phyloP scores from a whole-genome alignment of 2,329 filamentous ascomycete species.

The Ceratocystiopsis minuta region DNA sequence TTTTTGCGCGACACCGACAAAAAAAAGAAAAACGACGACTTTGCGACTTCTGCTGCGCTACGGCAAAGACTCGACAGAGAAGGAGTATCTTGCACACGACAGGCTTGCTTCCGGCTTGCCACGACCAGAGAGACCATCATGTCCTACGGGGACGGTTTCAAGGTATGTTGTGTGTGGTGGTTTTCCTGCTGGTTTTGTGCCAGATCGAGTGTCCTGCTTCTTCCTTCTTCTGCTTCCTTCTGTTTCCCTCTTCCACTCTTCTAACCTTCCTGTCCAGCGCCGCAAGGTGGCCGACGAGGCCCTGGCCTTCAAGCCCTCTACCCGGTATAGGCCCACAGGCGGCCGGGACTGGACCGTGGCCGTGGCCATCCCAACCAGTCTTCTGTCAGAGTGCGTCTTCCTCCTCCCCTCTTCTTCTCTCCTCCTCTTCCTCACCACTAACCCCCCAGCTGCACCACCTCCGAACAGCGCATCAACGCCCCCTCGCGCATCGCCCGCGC shows the following conservation, averaged over 20 bases:
- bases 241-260: too few relatives aligned
- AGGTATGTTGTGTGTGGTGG: slow-evolving; percentile 3
- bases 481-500: slow-evolving; percentile 65
- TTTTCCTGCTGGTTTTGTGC: too few relatives aligned
- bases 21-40: not conserved
- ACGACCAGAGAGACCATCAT: not conserved
- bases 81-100: too few relatives aligned
- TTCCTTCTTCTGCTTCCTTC: too few relatives aligned
- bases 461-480: slow-evolving; percentile 56
- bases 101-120: too few relatives aligned
- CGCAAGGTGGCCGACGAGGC: slow-evolving; percentile 23
- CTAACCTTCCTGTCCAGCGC: not conserved
- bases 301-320: slow-evolving; percentile 45
- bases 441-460: slow-evolving; percentile 41
- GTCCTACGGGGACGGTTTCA: slow-evolving; percentile 11
- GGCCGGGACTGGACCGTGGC: slow-evolving; percentile 58
- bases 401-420: not conserved
- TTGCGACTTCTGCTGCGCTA: too few relatives aligned
- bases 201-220: too few relatives aligned
- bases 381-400: slow-evolving; percentile 48
- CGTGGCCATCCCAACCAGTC: slow-evolving; percentile 60
- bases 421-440: not conserved
- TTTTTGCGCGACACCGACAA: slow-evolving; percentile 4
- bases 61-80: too few relatives aligned
- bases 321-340: slow-evolving; percentile 45